phyloP scores from a whole-genome alignment of 2,329 filamentous ascomycete genomes.

The Pseudogymnoascus pannorum region DNA sequence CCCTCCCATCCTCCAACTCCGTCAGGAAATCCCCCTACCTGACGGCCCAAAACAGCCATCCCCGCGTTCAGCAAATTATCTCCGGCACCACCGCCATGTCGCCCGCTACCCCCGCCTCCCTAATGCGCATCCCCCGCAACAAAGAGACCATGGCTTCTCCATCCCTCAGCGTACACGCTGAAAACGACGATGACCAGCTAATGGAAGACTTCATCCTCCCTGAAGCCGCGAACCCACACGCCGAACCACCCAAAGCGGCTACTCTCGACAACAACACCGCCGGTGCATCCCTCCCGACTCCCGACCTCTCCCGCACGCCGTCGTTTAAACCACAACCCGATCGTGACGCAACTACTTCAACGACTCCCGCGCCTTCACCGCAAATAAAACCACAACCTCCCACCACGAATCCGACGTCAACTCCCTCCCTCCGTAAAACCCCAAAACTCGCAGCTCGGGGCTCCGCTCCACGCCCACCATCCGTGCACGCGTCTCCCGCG shows the following conservation, averaged over 20 bases:
- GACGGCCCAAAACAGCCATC: conserved; percentile 41
- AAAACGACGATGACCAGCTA: conserved; percentile 41
- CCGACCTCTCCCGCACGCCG: conserved; percentile 40
- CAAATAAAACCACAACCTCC: conserved; percentile 33
- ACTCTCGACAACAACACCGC: conserved; percentile 46
- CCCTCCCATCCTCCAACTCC: conserved; percentile 58
- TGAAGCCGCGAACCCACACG: conserved; percentile 55
- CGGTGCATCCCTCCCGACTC: conserved; percentile 36
- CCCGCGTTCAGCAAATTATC: conserved; percentile 29
- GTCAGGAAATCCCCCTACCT: conserved; percentile 62
- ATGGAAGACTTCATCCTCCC: conserved; percentile 67
- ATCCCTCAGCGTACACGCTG: conserved; percentile 38
- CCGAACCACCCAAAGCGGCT: conserved; percentile 38
- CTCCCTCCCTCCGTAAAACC: conserved; percentile 39
- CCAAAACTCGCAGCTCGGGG: conserved; percentile 47
- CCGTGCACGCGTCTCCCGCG: conserved; percentile 76
- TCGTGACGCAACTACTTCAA: conserved; percentile 34
- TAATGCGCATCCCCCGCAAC: conserved; percentile 60
- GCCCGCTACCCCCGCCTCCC: conserved; percentile 77
- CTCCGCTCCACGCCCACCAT: conserved; percentile 63
- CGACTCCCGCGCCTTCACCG: conserved; percentile 40
- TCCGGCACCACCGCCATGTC: conserved; percentile 33
- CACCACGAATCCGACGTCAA: conserved; percentile 41
- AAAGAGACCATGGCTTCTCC: conserved; percentile 28
- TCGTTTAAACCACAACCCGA: conserved; percentile 25